phyloP scores from a whole-genome alignment of 1,284 basidiomycete species.

The Athelia sp. region DNA sequence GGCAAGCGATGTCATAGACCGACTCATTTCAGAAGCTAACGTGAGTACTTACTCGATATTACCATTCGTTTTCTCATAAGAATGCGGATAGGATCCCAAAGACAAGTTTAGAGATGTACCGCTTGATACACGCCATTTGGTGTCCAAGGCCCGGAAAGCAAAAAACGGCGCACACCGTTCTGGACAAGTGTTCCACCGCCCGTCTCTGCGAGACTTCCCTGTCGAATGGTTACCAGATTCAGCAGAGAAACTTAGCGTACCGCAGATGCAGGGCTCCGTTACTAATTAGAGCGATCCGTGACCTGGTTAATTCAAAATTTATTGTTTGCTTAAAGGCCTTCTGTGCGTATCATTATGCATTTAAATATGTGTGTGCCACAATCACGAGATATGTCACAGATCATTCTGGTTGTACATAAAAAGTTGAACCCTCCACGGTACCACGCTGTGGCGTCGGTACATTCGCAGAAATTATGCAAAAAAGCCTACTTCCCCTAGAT shows the following conservation, averaged over 20 bases:
- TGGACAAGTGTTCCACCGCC: slow-evolving; percentile 49
- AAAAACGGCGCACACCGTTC: slow-evolving; percentile 65
- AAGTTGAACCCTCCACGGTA: no score
- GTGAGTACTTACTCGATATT: slow-evolving; percentile 40
- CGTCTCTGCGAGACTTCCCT: slow-evolving; percentile 75
- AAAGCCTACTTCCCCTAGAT: no score
- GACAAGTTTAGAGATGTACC: slow-evolving; percentile 63
- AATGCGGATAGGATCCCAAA: slow-evolving; percentile 35
- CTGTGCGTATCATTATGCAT: no score
- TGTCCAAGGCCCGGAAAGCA: slow-evolving; percentile 63
- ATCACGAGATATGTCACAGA: no score
- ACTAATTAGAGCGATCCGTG: no score
- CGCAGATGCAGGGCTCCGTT: not conserved
- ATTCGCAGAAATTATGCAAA: no score
- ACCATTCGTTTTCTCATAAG: slow-evolving; percentile 7
- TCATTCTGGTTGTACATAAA: no score
- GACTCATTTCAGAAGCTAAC: slow-evolving; percentile 71
- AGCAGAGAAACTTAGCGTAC: not conserved
- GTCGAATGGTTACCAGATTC: slow-evolving; percentile 68
- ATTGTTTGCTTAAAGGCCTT: slow-evolving; percentile 3
- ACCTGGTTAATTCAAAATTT: not conserved
- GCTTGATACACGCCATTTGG: slow-evolving; percentile 73
- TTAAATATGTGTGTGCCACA: no score
- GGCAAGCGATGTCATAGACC: slow-evolving; percentile 75
- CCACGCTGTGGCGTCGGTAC: no score